Evolutionary conservation across 306 rosid genomes (phyloP).

Genomic region (Cucurbita argyrosperma): DNA sequence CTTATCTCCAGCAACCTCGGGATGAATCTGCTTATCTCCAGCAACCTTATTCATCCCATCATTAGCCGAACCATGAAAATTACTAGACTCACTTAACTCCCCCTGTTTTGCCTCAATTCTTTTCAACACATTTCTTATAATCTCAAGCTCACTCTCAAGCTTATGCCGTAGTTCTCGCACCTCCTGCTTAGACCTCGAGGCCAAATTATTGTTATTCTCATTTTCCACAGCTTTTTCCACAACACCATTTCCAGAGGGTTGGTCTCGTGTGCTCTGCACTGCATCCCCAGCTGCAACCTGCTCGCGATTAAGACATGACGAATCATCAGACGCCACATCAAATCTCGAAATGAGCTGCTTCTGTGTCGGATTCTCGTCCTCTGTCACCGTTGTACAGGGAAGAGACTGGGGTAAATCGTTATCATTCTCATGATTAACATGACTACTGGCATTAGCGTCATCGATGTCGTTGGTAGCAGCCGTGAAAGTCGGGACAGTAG

Average conservation of each 20-base stretch:
- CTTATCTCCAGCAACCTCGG: constrained; percentile 55
- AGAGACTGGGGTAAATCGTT: constrained; percentile 14
- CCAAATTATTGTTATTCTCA: constrained; percentile 25
- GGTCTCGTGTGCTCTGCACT: constrained; percentile 12
- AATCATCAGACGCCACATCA: constrained; percentile 35
- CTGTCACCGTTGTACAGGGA: not conserved
- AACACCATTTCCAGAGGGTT: constrained; percentile 33
- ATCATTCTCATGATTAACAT: not conserved
- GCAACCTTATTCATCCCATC: constrained; percentile 25
- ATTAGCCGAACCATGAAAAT: constrained; percentile 16
- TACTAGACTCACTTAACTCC: constrained; percentile 29
- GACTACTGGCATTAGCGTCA: not conserved
- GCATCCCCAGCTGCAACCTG: constrained; percentile 18
- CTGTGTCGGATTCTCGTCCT: constrained; percentile 27
- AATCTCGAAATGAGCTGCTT: constrained; percentile 14
- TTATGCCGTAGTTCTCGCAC: constrained; percentile 39
- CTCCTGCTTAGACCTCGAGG: constrained; percentile 43
- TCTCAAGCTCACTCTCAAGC: constrained; percentile 54
- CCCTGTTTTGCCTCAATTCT: constrained; percentile 72
- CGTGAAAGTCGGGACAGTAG: not conserved
- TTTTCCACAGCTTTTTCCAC: constrained; percentile 16
- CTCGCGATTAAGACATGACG: constrained; percentile 19
- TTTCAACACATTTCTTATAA: constrained; percentile 52
- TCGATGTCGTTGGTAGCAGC: not conserved
- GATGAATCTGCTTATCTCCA: constrained; percentile 42